Evolutionary conservation across 2,329 filamentous ascomycete species (phyloP), one percentile per base, ranked within the genome.

Genomic region (Diaporthe velutina): DNA sequence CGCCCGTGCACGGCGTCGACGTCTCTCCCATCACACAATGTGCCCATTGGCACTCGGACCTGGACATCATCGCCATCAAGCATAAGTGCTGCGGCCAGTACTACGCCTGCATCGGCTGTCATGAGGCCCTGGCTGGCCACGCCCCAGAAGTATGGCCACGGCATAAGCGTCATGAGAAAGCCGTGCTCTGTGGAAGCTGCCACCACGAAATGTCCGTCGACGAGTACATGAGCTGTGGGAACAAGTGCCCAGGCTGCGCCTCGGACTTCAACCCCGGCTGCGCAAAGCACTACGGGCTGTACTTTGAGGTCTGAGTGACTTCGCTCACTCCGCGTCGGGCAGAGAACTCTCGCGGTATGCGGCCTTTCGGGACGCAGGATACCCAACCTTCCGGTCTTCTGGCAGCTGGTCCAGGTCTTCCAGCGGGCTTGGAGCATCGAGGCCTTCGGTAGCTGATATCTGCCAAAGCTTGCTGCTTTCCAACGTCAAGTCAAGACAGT

Each of bases 51-150:
- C 74, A 79, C 33, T 79, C 78, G 4, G 73, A 75, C 4, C 76
- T 71, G 57, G 78, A 79, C 58, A 75, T 79, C 57, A 78, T 79
- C 35, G 78, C 78, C 70, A 79, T 79, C 50, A 76, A 74, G 28
- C 78, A 79, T 74, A 75, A 72, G 52, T 79, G 78, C 76, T 79
- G 78, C 58, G 73, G 70, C n/a, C 52, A 78, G 5, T 79, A 78
- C 70, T 79, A 79, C 70, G 78, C 78, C 55, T 79, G 78, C 68
- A 77, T 77, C 55, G 76, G 74, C 75, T 79, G 78, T 55, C 78
- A 79, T 61, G 75, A 78, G 7, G 78, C 74, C 0, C 25, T 78
- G 33, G 77, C 74, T 22, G 33, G 28, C 17, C 78, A 79, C 58
- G 15, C 52, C 13, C 25, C 77, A 6, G 48, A 70, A 15, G 75